Percentiles rank a stretch among this genome's conserved stretches.
Evolutionary conservation across 2,329 filamentous ascomycete genomes (phyloP).

Genomic region (Pseudogymnoascus sp.): DNA sequence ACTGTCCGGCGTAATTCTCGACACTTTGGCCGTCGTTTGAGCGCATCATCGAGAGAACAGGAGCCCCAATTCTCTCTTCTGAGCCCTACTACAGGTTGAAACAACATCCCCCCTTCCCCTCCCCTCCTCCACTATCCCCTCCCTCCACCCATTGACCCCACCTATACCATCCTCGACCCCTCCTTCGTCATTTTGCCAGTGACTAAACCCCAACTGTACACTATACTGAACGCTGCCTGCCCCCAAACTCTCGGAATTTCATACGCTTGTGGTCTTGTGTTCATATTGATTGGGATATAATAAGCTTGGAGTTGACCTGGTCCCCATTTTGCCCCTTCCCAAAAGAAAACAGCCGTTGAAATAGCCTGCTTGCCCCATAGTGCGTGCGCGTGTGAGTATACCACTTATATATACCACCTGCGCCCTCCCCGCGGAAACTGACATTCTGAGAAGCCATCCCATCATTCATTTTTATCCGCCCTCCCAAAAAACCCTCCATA

Average conservation of each 20-base stretch:
- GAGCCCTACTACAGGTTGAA: background rate
- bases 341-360: slow-evolving; percentile 3
- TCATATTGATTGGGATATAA: slow-evolving; percentile 6
- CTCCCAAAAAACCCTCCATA: background rate
- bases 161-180: background rate
- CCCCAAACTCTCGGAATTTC: background rate
- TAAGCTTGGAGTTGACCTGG: slow-evolving; percentile 1
- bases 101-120: background rate
- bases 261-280: background rate
- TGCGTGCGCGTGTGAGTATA: background rate
- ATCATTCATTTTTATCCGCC: background rate
- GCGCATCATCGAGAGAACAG: background rate
- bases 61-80: background rate
- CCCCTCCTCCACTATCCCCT: background rate
- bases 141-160: background rate
- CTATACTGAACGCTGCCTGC: background rate
- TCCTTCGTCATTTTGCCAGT: slow-evolving; percentile 7
- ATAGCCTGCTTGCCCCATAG: slow-evolving; percentile 6
- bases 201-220: background rate
- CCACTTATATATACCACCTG: slow-evolving; percentile 4
- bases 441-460: background rate
- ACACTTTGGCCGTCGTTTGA: background rate
- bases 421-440: background rate
- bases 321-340: background rate
- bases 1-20: background rate